Percentiles rank a stretch among this genome's conserved stretches.
These are phyloP conservation scores for Solanum corneliomulleri DNA, from an alignment of 257 asterid genomes.

Conservation along the genomic window DNA sequence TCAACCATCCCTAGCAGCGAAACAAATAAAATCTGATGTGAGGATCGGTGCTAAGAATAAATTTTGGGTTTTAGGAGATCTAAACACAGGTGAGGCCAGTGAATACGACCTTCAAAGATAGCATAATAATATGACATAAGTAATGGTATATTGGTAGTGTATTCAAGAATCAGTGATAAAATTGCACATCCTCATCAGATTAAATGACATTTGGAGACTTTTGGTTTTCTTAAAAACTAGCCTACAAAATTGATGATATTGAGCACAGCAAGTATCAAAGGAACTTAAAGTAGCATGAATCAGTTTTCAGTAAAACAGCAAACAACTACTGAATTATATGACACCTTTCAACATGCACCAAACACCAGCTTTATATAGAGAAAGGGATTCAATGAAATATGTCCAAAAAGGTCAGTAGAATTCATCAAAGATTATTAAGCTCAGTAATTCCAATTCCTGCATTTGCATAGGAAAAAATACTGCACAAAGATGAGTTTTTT, in stretches of 20 bases:
- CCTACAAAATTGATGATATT: neutral
- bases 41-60: neutral
- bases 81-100: neutral
- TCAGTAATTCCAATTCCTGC: neutral
- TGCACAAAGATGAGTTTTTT: neutral
- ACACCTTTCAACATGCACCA: neutral
- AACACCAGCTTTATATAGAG: neutral
- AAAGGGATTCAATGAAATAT: neutral
- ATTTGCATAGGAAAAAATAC: neutral
- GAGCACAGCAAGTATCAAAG: neutral
- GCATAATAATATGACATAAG: neutral
- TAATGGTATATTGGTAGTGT: neutral
- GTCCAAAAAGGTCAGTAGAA: neutral
- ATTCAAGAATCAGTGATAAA: neutral
- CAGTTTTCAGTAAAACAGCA: neutral
- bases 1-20: conserved; percentile 74
- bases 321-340: neutral
- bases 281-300: neutral
- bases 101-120: neutral
- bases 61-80: neutral
- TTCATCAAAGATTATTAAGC: neutral
- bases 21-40: neutral
- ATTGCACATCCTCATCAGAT: neutral
- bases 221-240: neutral
- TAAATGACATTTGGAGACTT: neutral